Percentiles rank a stretch among this genome's conserved stretches.
These are phyloP conservation scores for Kuraishia capsulata DNA, from an alignment of 805 yeast species.

Conservation along the genomic window DNA sequence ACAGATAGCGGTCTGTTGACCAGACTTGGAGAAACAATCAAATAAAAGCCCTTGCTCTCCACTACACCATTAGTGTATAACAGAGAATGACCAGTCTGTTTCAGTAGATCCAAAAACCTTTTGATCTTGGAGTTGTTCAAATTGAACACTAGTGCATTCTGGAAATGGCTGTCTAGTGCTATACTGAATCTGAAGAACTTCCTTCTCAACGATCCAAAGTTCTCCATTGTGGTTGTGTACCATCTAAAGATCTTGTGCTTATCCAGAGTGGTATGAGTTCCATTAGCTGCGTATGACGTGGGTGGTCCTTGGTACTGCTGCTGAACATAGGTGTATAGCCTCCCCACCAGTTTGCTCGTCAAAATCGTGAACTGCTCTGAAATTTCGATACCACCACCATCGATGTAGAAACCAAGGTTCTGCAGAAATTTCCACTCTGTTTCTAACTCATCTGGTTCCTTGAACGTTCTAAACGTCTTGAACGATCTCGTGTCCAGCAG, in stretches of 20 bases:
- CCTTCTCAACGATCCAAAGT: conserved; percentile 68
- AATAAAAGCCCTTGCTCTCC: conserved; percentile 69
- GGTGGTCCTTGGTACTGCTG: conserved; percentile 65
- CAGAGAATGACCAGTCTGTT: conserved; percentile 63
- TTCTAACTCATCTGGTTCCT: conserved; percentile 86
- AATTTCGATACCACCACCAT: conserved; percentile 72
- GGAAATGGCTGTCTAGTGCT: conserved; percentile 58
- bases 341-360: conserved; percentile 56
- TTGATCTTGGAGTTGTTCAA: conserved; percentile 40
- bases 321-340: conserved; percentile 62
- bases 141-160: conserved; percentile 60
- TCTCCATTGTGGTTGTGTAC: conserved; percentile 60
- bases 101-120: conserved; percentile 45
- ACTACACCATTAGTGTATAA: conserved; percentile 59
- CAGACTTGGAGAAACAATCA: conserved; percentile 63
- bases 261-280: conserved; percentile 14
- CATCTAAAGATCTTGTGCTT: conserved; percentile 45
- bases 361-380: conserved; percentile 68
- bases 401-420: conserved; percentile 68
- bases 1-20: conserved; percentile 32
- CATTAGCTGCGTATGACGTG: conserved; percentile 15
- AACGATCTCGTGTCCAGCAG: conserved; percentile 61
- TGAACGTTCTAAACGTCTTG: conserved; percentile 68
- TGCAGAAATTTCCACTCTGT: conserved; percentile 72
- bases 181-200: conserved; percentile 73